These are phyloP conservation scores for Nakaseomyces delphensis DNA, from an alignment of 1,139 yeast species.

Conservation along the genomic window DNA sequence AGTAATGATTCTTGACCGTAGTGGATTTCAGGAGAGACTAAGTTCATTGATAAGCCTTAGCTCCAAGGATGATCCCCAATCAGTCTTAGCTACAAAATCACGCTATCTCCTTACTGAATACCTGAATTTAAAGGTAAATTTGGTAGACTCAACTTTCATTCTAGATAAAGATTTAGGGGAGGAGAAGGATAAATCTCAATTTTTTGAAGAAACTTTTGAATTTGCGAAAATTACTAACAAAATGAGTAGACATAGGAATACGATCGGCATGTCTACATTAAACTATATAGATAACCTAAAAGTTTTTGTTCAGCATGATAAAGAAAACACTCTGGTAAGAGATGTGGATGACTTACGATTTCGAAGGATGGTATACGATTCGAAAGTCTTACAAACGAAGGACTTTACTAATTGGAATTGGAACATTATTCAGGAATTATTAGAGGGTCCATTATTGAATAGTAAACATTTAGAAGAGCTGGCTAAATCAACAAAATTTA, in stretches of 20 bases:
- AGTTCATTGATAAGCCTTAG: constrained; percentile 13
- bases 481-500: constrained; percentile 69
- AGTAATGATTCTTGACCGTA: constrained; percentile 44
- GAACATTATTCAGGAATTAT: constrained; percentile 55
- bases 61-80: constrained; percentile 20
- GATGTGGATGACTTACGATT: constrained; percentile 65
- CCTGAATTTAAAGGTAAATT: constrained; percentile 43
- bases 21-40: constrained; percentile 45
- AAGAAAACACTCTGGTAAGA: constrained; percentile 38
- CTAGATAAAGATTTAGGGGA: constrained; percentile 10
- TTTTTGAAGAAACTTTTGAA: constrained; percentile 32
- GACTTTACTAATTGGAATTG: constrained; percentile 86
- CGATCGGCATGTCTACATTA: constrained; percentile 29
- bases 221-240: constrained; percentile 41
- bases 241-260: constrained; percentile 34
- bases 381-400: constrained; percentile 69
- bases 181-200: constrained; percentile 11
- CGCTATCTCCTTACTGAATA: constrained; percentile 57
- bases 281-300: constrained; percentile 27
- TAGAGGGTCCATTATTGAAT: constrained; percentile 72
- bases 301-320: constrained; percentile 36
- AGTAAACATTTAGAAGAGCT: constrained; percentile 72
- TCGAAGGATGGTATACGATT: constrained; percentile 54
- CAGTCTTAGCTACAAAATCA: constrained; percentile 37
- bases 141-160: constrained; percentile 31